phyloP scores from a whole-genome alignment of 1,139 yeast species.

The Hyphopichia khmerensis region DNA sequence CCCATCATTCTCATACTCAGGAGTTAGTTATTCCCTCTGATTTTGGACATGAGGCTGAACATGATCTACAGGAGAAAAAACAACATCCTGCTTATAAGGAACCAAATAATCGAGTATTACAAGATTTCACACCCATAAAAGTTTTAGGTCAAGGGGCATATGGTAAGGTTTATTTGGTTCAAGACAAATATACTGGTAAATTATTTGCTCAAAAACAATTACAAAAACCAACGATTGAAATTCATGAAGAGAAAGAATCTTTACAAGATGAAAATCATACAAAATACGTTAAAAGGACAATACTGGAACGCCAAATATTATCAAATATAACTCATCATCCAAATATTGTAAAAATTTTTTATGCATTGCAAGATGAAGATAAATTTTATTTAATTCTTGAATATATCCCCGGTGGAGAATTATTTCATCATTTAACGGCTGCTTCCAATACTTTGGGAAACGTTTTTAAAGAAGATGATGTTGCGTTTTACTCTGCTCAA shows the following conservation, averaged over 20 bases:
- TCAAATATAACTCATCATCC: slow-evolving; percentile 52
- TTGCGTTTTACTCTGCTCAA: slow-evolving; percentile 34
- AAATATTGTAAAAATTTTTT: slow-evolving; percentile 33
- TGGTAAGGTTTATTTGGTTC: slow-evolving; percentile 41
- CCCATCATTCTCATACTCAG: slow-evolving; percentile 16
- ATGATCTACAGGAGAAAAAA: background rate
- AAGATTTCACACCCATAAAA: slow-evolving; percentile 36
- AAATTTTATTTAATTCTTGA: slow-evolving; percentile 33
- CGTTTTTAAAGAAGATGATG: slow-evolving; percentile 30
- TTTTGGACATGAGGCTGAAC: slow-evolving; percentile 12
- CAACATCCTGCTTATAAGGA: slow-evolving; percentile 3
- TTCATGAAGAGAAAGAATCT: slow-evolving; percentile 4
- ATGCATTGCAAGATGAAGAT: slow-evolving; percentile 34
- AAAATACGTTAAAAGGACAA: slow-evolving; percentile 47
- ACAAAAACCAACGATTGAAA: slow-evolving; percentile 33
- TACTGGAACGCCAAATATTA: slow-evolving; percentile 69
- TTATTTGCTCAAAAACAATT: slow-evolving; percentile 43
- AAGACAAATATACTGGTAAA: slow-evolving; percentile 31
- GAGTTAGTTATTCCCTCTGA: slow-evolving; percentile 20
- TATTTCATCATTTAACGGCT: slow-evolving; percentile 31
- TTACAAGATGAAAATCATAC: slow-evolving; percentile 9
- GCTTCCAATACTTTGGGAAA: slow-evolving; percentile 23
- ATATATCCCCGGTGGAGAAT: slow-evolving; percentile 37
- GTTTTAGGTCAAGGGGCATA: slow-evolving; percentile 46
- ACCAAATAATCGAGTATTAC: slow-evolving; percentile 8